These are phyloP conservation scores for Fusarium floridanum DNA, from an alignment of 2,329 filamentous ascomycete species.

Conservation along the genomic window DNA sequence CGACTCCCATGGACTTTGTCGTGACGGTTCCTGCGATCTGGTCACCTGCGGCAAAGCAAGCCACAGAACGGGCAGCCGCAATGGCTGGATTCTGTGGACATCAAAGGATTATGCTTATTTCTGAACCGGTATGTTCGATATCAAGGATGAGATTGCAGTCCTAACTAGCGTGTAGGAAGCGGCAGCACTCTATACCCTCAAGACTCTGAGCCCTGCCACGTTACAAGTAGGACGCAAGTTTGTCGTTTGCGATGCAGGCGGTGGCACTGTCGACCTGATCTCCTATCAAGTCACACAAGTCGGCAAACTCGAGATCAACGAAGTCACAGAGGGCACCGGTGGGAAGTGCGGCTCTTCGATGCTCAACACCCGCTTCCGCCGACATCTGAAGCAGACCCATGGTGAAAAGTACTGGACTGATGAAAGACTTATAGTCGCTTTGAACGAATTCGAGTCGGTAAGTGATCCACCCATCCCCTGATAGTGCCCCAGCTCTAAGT, in stretches of 20 bases:
- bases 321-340: conserved; percentile 63
- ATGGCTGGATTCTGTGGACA: conserved; percentile 56
- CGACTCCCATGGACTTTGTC: conserved; percentile 64
- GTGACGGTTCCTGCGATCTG: conserved; percentile 71
- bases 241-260: conserved; percentile 67
- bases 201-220: conserved; percentile 56
- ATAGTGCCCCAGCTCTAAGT: conserved; percentile 13
- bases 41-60: conserved; percentile 66
- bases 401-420: conserved; percentile 59
- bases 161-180: conserved; percentile 56
- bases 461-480: conserved; percentile 56
- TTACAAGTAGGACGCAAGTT: conserved; percentile 61
- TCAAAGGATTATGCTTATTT: conserved; percentile 60
- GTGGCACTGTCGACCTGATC: conserved; percentile 67
- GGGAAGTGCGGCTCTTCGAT: conserved; percentile 64
- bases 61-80: conserved; percentile 58
- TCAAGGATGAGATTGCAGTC: background rate
- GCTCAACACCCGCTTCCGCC: conserved; percentile 62
- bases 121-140: conserved; percentile 58
- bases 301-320: conserved; percentile 59
- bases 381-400: conserved; percentile 58
- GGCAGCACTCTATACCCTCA: conserved; percentile 63
- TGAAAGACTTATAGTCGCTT: conserved; percentile 55
- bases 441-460: conserved; percentile 59
- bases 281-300: conserved; percentile 62